Conservation (phyloP, 2,329 filamentous ascomycete species). For the Botrytis byssoidea region DNA sequence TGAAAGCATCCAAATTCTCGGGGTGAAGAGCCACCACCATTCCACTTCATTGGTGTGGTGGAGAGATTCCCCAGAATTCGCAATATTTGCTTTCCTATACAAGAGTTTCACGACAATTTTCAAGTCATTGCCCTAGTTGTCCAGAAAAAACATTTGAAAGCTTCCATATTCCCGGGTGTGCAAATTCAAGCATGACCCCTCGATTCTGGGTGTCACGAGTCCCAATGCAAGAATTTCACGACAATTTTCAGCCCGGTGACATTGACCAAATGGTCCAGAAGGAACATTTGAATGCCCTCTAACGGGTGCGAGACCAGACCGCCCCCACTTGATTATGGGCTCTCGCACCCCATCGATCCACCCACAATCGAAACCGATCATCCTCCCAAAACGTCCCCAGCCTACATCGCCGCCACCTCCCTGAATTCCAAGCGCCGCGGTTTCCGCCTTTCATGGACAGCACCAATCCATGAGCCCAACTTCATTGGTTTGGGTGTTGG, state of each 20-base stretch:
- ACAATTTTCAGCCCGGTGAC: background rate
- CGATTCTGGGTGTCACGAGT: background rate
- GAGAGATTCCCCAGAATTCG: background rate
- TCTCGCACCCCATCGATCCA: background rate
- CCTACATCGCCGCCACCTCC: background rate
- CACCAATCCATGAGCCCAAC: background rate
- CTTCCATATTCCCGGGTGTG: background rate
- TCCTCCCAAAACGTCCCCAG: background rate
- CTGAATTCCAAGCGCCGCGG: background rate
- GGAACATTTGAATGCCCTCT: background rate
- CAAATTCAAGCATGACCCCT: background rate
- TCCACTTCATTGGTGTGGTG: too few relatives aligned
- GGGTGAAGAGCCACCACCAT: background rate
- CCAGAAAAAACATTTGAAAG: background rate
- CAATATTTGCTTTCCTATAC: background rate
- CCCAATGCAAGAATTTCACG: background rate
- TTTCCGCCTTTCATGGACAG: background rate
- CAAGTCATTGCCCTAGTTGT: background rate
- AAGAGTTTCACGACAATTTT: background rate
- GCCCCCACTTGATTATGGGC: background rate
- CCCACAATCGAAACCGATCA: background rate
- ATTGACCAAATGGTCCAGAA: background rate
- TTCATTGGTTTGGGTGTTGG: background rate
- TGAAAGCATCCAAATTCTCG: background rate
- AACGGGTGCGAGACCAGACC: background rate